Evolutionary conservation across 495 filamentous ascomycete genomes (phyloP), one percentile per base, ranked within the genome.

Genomic region (Schizothecium vesticola): DNA sequence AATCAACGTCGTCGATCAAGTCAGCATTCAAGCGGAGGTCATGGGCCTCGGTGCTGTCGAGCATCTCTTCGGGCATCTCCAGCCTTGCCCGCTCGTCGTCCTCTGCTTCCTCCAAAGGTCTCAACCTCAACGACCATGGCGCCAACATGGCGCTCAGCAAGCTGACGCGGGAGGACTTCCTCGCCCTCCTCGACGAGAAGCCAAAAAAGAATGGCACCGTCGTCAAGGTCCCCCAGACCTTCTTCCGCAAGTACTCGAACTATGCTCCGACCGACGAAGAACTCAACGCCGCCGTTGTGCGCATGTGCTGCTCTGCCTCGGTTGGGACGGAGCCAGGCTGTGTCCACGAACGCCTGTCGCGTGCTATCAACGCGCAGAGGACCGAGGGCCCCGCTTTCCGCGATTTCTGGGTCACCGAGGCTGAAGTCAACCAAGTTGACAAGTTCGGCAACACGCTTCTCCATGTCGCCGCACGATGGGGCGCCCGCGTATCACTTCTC

Each of bases 31-130:
- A 76, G 59, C 71, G 75, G 8, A 59, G 74, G 62, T 77, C 75
- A 19, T 77, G 75, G 75, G 75, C 75, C 7, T 77, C 75, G 25
- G 74, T 77, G 16, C 67, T 77, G 7, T 76, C 75, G 28, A 77
- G 75, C 56, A 77, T 77, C 62, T 77, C 75, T 51, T 76, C 75
- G 3, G 75, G 75, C 13, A 77, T 77, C 29, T 72, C 69, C 24
- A 77, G 75, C 51, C 65, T 77, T n/a, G 75, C 75, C 0, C 69
- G 75, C 5, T 77, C 75, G 0, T 75, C 75, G 0, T 77, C 75
- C 0, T 76, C 75, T 6, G 73, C 72, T 3, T 77, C 75, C 0
- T 77, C 75, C 28, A 76, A 75, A 57, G 67, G 68, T 28, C 57
- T 69, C 24, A 69, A 67, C 64, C 25, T 73, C 5, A 75, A 73